Base-by-base conservation (phyloP, 2,329 filamentous ascomycete genomes). In the Fusarium torreyae region DNA sequence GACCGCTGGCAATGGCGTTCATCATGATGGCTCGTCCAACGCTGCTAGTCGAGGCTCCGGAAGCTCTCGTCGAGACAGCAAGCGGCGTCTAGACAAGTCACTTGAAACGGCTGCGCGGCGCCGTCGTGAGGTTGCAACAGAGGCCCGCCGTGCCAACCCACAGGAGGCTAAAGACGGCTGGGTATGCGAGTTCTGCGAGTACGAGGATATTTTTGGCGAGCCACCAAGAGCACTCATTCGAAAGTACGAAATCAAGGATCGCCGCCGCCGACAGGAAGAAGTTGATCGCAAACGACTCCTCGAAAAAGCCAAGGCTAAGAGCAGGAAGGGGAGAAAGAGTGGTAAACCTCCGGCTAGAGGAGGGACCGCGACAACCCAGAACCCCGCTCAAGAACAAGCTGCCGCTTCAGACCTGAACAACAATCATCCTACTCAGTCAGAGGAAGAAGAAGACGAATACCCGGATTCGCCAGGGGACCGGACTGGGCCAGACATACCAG, bases 131-230 rank as follows among this genome's bases (percentile, higher is more conserved):
- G 87, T 93, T 75, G 92, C 96, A 64, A 88, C 92, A 73, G 91
- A 92, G 69, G 87, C 88, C 58, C 97, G 96, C 78, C 89, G 88
- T 66, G 89, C 92, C 73, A 90, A 92, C 74, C 91, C 92, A 2
- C 92, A 92, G 3, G 81, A 82, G 33, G 72, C 73, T 3, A 91
- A 93, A 69, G 93, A 97, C 65, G 87, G 94, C 51, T 98, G 94
- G 93, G 94, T 98, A 46, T 99, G 96, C 81, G 93, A 98, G 76
- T 98, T 98, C 78, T 99, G 96, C 83, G 96, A 99, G 79, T 99
- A 98, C 77, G 95, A 98, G 80, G 89, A 89, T 53, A 98, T 99
- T 50, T 98, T 97, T 77, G 95, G 95, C n/a, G 87, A 87, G 53
- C 92, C 92, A 4, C 96, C 96, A 0, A 87, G 89, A 73, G 94